A percentile compares a stretch with the other conserved stretches of the same genome.
Conservation (phyloP, 129 eudicot species). For the Tanacetum coccineum region DNA sequence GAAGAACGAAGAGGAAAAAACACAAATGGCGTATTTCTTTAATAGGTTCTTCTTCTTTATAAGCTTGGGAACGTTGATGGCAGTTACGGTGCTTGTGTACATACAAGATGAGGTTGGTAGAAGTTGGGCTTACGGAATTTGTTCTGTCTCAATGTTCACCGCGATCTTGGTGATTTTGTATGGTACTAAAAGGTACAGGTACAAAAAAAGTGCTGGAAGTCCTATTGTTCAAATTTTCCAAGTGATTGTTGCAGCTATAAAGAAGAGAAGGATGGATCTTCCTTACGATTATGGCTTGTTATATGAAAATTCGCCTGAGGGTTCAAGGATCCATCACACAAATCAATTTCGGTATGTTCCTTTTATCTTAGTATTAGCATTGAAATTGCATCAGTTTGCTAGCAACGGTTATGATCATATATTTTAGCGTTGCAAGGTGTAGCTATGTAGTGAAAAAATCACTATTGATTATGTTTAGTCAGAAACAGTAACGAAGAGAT, state of each 20-base stretch:
- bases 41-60: slow-evolving; percentile 90
- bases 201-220: slow-evolving; percentile 75
- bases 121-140: slow-evolving; percentile 90
- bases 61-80: slow-evolving; percentile 73
- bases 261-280: slow-evolving; percentile 53
- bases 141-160: slow-evolving; percentile 65
- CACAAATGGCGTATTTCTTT: slow-evolving; percentile 82
- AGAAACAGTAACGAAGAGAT: too few species aligned
- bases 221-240: slow-evolving; percentile 80
- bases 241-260: slow-evolving; percentile 57
- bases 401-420: too few species aligned
- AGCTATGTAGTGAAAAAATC: too few species aligned
- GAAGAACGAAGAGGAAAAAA: slow-evolving; percentile 67
- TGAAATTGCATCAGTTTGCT: not conserved
- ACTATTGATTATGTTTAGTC: too few species aligned
- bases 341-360: slow-evolving; percentile 58
- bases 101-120: slow-evolving; percentile 83
- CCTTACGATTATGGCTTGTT: slow-evolving; percentile 57
- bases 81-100: slow-evolving; percentile 88
- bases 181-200: slow-evolving; percentile 67
- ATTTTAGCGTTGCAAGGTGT: too few species aligned
- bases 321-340: slow-evolving; percentile 65
- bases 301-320: slow-evolving; percentile 59
- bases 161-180: slow-evolving; percentile 57
- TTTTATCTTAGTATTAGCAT: slow-evolving; percentile 6